These are phyloP conservation scores for Fragaria vesca DNA, from an alignment of 306 rosid species.

Conservation along the genomic window DNA sequence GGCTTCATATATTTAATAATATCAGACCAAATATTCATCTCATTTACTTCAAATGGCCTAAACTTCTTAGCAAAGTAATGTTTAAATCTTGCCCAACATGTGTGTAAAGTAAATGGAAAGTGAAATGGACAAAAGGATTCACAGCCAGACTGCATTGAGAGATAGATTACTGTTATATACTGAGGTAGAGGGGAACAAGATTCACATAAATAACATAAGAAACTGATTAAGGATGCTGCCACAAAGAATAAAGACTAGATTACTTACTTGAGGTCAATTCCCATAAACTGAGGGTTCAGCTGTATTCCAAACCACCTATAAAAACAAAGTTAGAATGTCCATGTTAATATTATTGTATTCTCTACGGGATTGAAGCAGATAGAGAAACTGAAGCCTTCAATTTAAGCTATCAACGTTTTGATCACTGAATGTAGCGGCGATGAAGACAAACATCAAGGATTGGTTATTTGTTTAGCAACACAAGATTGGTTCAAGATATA, in stretches of 20 bases:
- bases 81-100: too few relatives aligned
- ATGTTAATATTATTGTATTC: constrained; percentile 22
- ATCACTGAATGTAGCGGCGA: background rate
- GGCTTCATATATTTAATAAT: constrained; percentile 16
- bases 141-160: background rate
- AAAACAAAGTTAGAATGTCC: constrained; percentile 29
- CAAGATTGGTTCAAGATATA: background rate
- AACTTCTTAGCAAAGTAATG: background rate
- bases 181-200: background rate
- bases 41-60: constrained; percentile 1
- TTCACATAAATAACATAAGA: background rate
- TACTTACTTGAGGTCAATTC: constrained; percentile 99
- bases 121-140: background rate
- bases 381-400: constrained; percentile 7
- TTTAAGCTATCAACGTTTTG: background rate
- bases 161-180: background rate
- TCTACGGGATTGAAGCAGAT: constrained; percentile 19
- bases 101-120: background rate
- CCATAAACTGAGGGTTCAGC: constrained; percentile 86
- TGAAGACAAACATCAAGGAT: background rate
- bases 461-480: background rate
- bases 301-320: constrained; percentile 96
- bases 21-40: constrained; percentile 24
- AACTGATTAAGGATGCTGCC: background rate
- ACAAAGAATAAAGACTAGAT: constrained; percentile 27